Evolutionary conservation across 176 grass and related monocot genomes (phyloP).

Genomic region (Secale cereale): DNA sequence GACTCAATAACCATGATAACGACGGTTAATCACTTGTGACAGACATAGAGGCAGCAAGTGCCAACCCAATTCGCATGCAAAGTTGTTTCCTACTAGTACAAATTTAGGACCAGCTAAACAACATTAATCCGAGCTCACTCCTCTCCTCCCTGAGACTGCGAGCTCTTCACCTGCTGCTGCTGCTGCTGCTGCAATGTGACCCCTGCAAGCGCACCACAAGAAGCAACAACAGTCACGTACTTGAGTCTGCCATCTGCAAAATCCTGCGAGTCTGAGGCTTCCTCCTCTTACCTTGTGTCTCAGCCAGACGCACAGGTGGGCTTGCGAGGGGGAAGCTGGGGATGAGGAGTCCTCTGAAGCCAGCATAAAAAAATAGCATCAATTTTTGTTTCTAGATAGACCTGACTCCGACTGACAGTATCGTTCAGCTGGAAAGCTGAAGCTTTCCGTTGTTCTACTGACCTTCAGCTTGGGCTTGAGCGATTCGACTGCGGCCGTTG

Average conservation of each 20-base stretch:
- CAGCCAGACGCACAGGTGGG: constrained; percentile 72
- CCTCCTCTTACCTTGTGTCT: constrained; percentile 25
- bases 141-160: neutral
- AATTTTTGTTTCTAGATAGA: neutral
- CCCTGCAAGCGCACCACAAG: neutral
- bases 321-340: constrained; percentile 86
- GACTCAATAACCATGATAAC: constrained; percentile 17
- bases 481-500: constrained; percentile 53
- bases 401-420: neutral
- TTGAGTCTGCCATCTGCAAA: neutral
- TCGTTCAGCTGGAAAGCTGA: neutral
- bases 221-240: constrained; percentile 4
- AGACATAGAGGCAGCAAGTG: neutral
- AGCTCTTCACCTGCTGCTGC: constrained; percentile 11
- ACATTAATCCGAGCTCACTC: neutral
- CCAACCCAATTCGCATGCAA: neutral
- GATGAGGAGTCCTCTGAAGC: constrained; percentile 79
- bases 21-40: neutral
- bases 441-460: neutral
- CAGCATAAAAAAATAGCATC: neutral
- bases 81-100: constrained; percentile 17
- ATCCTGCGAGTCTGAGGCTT: neutral
- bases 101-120: constrained; percentile 20
- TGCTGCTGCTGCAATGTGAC: neutral
- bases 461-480: constrained; percentile 97